Percentiles rank a stretch among this genome's conserved stretches.
phyloP scores from a whole-genome alignment of 768 basidiomycete genomes.

The Boletus subparvulus region DNA sequence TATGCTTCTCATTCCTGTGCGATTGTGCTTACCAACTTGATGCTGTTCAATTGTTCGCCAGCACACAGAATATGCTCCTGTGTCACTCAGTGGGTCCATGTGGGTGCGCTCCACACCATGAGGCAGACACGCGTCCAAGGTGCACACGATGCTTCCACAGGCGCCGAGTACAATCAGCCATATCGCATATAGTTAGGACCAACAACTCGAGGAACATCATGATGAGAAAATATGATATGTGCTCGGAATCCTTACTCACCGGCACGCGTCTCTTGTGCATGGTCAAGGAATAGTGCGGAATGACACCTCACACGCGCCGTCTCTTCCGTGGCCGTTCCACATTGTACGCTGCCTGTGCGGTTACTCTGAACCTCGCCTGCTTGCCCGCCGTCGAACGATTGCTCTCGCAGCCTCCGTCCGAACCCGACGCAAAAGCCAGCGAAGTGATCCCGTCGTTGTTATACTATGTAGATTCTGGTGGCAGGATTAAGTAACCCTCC shows the following conservation, averaged over 20 bases:
- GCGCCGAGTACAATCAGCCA: too few species aligned
- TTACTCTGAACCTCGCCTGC: background rate
- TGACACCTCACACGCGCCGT: too few species aligned
- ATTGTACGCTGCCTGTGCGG: background rate
- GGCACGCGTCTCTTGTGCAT: too few species aligned
- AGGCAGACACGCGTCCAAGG: background rate
- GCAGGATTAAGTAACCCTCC: background rate
- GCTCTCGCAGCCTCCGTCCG: too few species aligned
- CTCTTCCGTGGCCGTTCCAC: too few species aligned
- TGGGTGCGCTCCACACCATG: background rate
- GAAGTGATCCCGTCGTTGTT: background rate
- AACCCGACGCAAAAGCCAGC: background rate
- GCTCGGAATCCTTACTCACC: too few species aligned
- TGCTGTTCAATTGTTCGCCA: background rate
- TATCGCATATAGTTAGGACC: too few species aligned
- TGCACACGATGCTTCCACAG: too few species aligned
- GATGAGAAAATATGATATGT: too few species aligned
- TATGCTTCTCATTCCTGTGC: conserved; percentile 5
- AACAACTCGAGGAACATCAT: too few species aligned
- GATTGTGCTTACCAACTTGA: background rate
- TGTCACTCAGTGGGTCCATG: background rate
- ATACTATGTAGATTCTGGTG: background rate
- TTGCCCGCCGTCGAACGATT: background rate
- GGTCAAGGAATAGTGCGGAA: too few species aligned
- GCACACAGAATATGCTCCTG: background rate